phyloP scores from a whole-genome alignment of 2,329 filamentous ascomycete genomes.

The Diaporthe caulivora region DNA sequence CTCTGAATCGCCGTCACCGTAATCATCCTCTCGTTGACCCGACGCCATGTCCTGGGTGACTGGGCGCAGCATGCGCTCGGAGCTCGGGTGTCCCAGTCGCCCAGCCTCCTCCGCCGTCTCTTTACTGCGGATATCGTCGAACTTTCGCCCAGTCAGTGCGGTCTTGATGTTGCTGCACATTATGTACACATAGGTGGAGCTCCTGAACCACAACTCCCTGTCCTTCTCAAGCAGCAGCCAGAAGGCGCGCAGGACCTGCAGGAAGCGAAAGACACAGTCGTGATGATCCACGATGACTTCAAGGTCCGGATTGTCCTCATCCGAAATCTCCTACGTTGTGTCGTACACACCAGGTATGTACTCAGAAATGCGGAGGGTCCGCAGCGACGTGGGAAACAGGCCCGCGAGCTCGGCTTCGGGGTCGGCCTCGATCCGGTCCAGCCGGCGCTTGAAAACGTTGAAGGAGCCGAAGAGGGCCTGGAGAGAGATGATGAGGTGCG shows the following conservation, averaged over 20 bases:
- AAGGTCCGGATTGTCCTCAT: background rate
- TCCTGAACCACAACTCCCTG: conserved; percentile 22
- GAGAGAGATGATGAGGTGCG: conserved; percentile 7
- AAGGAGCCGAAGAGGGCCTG: background rate
- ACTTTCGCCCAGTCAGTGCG: too few relatives aligned
- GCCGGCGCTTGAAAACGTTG: background rate
- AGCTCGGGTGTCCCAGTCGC: background rate
- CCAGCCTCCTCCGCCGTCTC: too few relatives aligned
- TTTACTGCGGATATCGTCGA: background rate
- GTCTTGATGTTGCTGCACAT: background rate
- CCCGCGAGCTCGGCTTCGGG: background rate
- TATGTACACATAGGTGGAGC: accelerated
- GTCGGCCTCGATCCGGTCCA: background rate
- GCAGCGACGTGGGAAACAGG: background rate
- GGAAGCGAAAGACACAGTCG: background rate
- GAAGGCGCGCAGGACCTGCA: background rate
- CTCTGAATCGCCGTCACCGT: background rate
- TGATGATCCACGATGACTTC: background rate
- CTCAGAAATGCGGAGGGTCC: background rate
- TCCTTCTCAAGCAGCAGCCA: background rate
- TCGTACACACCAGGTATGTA: background rate
- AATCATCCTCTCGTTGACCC: background rate
- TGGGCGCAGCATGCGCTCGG: background rate
- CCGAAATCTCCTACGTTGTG: background rate
- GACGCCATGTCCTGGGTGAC: background rate